Conservation (phyloP, 2,329 filamentous ascomycete genomes). For the Epichloe aotearoae region DNA sequence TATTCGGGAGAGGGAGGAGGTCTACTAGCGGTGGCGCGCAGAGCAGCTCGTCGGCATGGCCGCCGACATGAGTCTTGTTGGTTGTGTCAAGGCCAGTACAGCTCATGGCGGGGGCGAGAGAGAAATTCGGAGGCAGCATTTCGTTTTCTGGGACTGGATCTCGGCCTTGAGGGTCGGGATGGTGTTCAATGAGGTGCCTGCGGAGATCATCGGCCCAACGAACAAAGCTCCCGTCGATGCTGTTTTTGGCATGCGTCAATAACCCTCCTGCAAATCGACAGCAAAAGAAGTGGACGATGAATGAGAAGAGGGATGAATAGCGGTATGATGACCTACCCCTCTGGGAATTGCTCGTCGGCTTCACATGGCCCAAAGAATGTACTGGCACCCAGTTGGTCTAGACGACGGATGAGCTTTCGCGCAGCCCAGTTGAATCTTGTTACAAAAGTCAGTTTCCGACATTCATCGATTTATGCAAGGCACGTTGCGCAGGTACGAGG, state of each 20-base stretch:
- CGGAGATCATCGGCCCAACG: constrained; percentile 62
- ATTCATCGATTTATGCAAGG: background rate
- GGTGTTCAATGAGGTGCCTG: constrained; percentile 49
- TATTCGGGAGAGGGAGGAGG: constrained; percentile 42
- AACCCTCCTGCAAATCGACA: background rate
- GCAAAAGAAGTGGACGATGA: background rate
- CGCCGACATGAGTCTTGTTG: background rate
- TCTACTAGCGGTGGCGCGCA: constrained; percentile 16
- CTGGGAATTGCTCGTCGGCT: constrained; percentile 84
- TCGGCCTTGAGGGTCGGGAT: constrained; percentile 54
- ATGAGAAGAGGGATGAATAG: constrained; percentile 14
- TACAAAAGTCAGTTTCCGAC: background rate
- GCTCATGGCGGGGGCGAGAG: constrained; percentile 17
- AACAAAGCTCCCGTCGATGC: constrained; percentile 69
- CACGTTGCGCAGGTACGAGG: background rate
- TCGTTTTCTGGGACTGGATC: constrained; percentile 60
- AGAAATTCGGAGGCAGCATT: constrained; percentile 61
- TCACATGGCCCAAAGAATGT: constrained; percentile 70
- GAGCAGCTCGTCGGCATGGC: constrained; percentile 4
- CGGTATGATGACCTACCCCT: constrained; percentile 47
- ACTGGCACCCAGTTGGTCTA: constrained; percentile 69
- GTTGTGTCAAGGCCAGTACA: background rate
- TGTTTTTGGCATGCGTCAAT: constrained; percentile 20
- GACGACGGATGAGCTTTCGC: constrained; percentile 71
- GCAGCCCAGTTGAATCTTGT: constrained; percentile 82